phyloP scores from a whole-genome alignment of 768 basidiomycete genomes.

The Phaeotremella skinneri region DNA sequence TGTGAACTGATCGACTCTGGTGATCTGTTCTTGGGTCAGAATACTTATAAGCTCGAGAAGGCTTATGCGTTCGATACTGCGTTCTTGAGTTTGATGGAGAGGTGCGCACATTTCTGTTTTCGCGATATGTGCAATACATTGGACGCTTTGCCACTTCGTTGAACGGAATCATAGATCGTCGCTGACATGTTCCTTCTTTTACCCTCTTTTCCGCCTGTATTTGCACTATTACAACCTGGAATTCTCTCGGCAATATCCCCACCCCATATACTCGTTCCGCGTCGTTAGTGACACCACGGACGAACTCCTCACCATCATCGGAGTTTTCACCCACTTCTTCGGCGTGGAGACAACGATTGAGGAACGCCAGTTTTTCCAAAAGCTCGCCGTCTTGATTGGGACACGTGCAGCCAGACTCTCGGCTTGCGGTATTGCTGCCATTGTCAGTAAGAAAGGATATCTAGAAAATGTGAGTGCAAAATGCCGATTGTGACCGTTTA shows the following conservation, averaged over 20 bases:
- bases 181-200: too few species aligned
- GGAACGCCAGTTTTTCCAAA: constrained; percentile 95
- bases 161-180: too few species aligned
- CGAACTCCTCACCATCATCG: constrained; percentile 92
- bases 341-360: constrained; percentile 92
- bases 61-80: constrained; percentile 93
- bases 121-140: constrained; percentile 1
- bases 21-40: constrained; percentile 94
- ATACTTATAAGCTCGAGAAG: constrained; percentile 96
- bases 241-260: not conserved
- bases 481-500: constrained; percentile 14
- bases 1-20: constrained; percentile 95
- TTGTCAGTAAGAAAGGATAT: constrained; percentile 91
- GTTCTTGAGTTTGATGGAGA: constrained; percentile 95
- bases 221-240: too few species aligned
- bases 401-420: constrained; percentile 85
- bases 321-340: constrained; percentile 96
- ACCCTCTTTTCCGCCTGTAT: too few species aligned
- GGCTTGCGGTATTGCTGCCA: constrained; percentile 93
- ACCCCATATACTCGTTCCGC: not conserved
- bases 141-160: too few species aligned
- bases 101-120: constrained; percentile 54
- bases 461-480: constrained; percentile 75
- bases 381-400: constrained; percentile 83
- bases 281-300: constrained; percentile 97